Conservation (phyloP, 1,284 basidiomycete species). For the Ganoderma leucocontextum region DNA sequence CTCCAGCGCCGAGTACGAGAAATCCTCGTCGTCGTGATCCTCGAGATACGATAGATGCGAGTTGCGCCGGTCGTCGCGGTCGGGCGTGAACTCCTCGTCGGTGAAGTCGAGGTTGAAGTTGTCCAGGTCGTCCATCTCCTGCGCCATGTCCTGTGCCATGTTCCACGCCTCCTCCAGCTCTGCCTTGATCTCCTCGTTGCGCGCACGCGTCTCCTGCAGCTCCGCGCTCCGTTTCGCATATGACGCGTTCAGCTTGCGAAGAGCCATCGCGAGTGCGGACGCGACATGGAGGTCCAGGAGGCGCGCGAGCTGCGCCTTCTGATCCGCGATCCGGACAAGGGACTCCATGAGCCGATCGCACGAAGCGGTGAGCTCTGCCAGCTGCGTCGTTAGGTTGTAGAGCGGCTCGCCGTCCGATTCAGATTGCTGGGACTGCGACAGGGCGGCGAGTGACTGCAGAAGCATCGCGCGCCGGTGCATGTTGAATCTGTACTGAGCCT, state of each 20-base stretch:
- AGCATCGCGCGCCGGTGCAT: constrained; percentile 76
- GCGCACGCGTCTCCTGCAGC: constrained; percentile 53
- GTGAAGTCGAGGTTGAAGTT: constrained; percentile 43
- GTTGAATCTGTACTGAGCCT: constrained; percentile 73
- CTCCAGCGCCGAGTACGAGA: constrained; percentile 45
- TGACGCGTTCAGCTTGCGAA: constrained; percentile 80
- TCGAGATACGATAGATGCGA: constrained; percentile 26
- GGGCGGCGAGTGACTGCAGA: constrained; percentile 61
- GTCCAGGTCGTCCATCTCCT: constrained; percentile 66
- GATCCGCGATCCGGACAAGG: constrained; percentile 64
- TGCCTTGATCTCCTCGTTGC: constrained; percentile 63
- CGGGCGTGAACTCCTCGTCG: constrained; percentile 41
- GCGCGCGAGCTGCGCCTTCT: constrained; percentile 66
- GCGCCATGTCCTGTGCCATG: constrained; percentile 74
- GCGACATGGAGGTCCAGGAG: constrained; percentile 72
- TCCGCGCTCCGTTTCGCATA: constrained; percentile 71
- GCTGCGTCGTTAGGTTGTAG: constrained; percentile 57
- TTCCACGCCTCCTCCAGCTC: constrained; percentile 85
- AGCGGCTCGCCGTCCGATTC: constrained; percentile 39
- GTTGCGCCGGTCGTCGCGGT: constrained; percentile 2
- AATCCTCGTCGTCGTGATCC: constrained; percentile 44
- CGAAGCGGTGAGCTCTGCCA: constrained; percentile 64
- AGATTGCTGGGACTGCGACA: constrained; percentile 38
- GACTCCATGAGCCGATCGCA: constrained; percentile 67
- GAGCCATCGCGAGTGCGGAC: constrained; percentile 76